Evolutionary conservation across 2,329 filamentous ascomycete species (phyloP), one percentile per base, ranked within the genome.

Genomic region (Tolypocladium ophioglossoides): DNA sequence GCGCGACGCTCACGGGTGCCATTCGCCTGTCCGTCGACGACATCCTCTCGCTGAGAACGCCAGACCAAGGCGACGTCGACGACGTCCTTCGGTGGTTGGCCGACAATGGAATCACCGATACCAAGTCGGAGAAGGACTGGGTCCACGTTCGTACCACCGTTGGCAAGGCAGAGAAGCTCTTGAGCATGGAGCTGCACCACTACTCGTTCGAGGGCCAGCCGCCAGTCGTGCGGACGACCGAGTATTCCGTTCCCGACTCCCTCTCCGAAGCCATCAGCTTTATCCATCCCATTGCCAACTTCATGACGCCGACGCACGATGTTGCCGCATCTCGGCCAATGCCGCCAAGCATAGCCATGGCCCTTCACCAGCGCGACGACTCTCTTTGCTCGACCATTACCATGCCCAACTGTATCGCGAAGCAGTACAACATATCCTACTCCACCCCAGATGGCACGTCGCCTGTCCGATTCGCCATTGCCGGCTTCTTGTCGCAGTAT

Each of bases 401-500:
- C 0, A 69, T 67, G 1, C 74, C 73, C 0, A 60, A 63, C 10
- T 77, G 75, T 58, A 67, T 79, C 37, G 67, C 65, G 10, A 62
- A 71, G 51, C 67, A 77, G 14, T 79, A 78, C 65, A 74, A 75
- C 57, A 71, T 78, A 57, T 67, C 64, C 40, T 71, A 72, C 56
- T 58, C 61, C n/a, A 59, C 59, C 8, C 61, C 56, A 4, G 58
- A 66, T 27, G 57, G 58, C 20, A 62, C 50, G 3, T 72, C 73
- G 1, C 62, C 65, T 0, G 70, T 71, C 9, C 70, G 72, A 0
- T 64, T 78, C 49, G 77, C 72, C 32, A 66, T 79, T 24, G 74
- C 74, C 1, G 76, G 77, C 9, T 79, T 79, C 61, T 69, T 79
- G 0, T 74, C 76, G 20, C 64, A 79, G 58, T 74, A 72, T 58